Evolutionary conservation across 73 alveolate genomes (phyloP).

Genomic region (Symbiodinium pilosum): DNA sequence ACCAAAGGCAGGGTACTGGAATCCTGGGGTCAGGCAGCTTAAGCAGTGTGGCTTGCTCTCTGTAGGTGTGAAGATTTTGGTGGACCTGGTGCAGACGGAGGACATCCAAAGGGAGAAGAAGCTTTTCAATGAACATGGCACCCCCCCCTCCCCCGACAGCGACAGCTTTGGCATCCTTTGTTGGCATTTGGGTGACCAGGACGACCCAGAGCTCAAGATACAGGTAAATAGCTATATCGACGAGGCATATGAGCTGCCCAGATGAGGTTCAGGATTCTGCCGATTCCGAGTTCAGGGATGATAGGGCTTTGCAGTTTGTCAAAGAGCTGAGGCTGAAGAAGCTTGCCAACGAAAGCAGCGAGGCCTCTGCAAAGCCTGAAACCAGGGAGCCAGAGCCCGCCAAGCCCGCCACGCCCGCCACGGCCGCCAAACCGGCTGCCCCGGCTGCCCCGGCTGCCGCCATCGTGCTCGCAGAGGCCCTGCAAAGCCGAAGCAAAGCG

Average conservation of each 20-base stretch:
- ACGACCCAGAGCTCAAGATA: not conserved
- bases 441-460: not conserved
- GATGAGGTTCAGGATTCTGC: not conserved
- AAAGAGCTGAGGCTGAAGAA: not conserved
- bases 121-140: not conserved
- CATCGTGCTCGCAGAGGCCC: not conserved
- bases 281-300: not conserved
- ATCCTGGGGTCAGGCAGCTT: too few species aligned
- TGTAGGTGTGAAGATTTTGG: not conserved
- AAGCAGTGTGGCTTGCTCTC: too few species aligned
- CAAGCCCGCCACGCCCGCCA: too few species aligned
- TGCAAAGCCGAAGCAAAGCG: too few species aligned
- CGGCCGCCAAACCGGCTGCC: not conserved
- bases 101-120: not conserved
- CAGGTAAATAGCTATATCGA: not conserved
- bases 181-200: too few species aligned
- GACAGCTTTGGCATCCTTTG: too few species aligned
- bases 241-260: not conserved
- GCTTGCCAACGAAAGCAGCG: not conserved
- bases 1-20: not conserved
- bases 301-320: not conserved
- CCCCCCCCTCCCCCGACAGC: slow-evolving; percentile 14
- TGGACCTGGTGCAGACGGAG: slow-evolving; percentile 13
- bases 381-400: not conserved
- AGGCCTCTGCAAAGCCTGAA: not conserved